A percentile compares a stretch with the other conserved stretches of the same genome.
phyloP scores from a whole-genome alignment of 1,139 yeast species.

The Yamadazyma dushanensis region DNA sequence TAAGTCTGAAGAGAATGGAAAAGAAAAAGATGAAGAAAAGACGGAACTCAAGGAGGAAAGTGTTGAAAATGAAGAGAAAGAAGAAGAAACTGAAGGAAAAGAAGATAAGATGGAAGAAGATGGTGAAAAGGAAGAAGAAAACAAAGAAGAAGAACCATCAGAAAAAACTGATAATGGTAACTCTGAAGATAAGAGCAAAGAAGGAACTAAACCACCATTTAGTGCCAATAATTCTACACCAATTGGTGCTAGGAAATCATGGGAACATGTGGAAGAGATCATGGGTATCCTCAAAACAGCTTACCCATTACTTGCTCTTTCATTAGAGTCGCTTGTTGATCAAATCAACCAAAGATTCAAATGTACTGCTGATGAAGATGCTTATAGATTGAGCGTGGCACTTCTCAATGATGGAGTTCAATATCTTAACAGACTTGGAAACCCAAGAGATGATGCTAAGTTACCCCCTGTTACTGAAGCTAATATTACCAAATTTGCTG shows the following conservation, averaged over 20 bases:
- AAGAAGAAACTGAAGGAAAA: conserved; percentile 11
- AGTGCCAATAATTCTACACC: conserved; percentile 8
- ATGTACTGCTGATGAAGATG: conserved; percentile 94
- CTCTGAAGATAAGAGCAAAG: conserved; percentile 2
- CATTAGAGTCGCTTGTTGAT: conserved; percentile 92
- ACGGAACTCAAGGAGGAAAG: conserved; percentile 6
- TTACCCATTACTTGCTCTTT: conserved; percentile 87
- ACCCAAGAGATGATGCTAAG: conserved; percentile 85
- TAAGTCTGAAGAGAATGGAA: conserved; percentile 8
- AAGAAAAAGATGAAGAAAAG: conserved; percentile 4
- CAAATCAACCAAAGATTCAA: conserved; percentile 94
- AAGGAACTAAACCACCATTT: conserved; percentile 3
- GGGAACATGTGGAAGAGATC: conserved; percentile 94
- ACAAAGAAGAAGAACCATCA: not conserved
- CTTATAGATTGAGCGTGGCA: conserved; percentile 90
- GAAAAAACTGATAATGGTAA: not conserved
- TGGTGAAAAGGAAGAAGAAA: not conserved
- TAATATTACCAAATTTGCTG: conserved; percentile 87
- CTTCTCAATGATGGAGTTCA: conserved; percentile 91
- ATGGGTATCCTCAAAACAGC: conserved; percentile 96
- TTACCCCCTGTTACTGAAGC: conserved; percentile 92
- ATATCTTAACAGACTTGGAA: conserved; percentile 76
- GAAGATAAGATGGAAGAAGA: conserved; percentile 9
- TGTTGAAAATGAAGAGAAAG: conserved; percentile 16
- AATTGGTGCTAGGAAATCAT: conserved; percentile 60